A percentile compares a stretch with the other conserved stretches of the same genome.
Evolutionary conservation across 2,329 filamentous ascomycete genomes (phyloP).

Genomic region (Orbilia ellipsospora): DNA sequence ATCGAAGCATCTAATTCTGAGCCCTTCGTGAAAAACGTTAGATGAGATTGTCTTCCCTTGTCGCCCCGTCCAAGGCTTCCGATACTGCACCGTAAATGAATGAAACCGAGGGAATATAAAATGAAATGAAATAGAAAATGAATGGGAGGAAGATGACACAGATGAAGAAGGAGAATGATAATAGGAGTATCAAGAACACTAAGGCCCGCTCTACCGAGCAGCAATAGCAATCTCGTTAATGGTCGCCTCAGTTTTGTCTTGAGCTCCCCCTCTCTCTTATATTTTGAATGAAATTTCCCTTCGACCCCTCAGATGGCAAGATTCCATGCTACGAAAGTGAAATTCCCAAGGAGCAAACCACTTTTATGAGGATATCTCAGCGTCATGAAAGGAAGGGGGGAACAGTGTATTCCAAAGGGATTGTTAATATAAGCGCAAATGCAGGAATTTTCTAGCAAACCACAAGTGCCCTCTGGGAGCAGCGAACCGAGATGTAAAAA

Average conservation of each 20-base stretch:
- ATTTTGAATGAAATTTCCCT: conserved; percentile 2
- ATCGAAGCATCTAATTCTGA: background rate
- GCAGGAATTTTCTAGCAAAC: no score
- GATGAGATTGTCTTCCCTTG: no score
- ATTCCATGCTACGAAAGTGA: conserved; percentile 2
- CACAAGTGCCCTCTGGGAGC: no score
- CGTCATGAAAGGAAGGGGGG: background rate
- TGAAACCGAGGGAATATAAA: background rate
- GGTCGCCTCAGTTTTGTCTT: no score
- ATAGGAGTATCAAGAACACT: background rate
- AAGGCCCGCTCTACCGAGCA: no score
- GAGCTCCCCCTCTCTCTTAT: conserved; percentile 4
- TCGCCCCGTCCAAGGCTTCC: no score
- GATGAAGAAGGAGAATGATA: background rate
- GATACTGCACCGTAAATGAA: no score
- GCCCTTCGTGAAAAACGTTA: no score
- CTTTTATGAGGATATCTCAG: background rate
- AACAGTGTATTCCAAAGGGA: no score
- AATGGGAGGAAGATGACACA: background rate
- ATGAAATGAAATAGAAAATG: conserved; percentile 1
- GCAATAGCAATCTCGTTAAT: no score
- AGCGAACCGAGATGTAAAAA: no score
- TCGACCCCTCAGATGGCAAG: conserved; percentile 1
- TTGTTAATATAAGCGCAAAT: no score
- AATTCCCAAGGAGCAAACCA: conserved; percentile 11